Base-by-base conservation (phyloP, 257 asterid species). In the Rubia yunnanensis region DNA sequence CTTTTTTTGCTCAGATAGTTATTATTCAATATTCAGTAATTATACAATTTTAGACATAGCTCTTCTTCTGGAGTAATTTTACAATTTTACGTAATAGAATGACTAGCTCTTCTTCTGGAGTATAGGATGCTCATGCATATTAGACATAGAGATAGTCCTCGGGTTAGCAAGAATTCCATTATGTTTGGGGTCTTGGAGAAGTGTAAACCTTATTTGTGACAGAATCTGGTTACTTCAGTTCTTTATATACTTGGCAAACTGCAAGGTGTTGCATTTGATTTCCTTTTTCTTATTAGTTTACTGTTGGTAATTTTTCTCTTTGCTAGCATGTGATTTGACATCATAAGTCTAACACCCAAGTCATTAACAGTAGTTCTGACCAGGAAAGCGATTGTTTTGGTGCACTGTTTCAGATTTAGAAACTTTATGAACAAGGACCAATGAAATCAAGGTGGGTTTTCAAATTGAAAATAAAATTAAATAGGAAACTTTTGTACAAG, bases 111-210 rank as follows among this genome's bases (percentile, higher is more conserved):
- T 14, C 4, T 7, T 27, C 31, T 27, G 53, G 22, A 30, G 1
- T 27, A 17, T 26, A 26, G 18, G 35, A 15, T 24, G 8, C 27
- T 6, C 18, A 46, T 63, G 10, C 30, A 24, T 7, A 30, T 32
- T 18, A 59, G 64, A 59, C 36, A 13, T n/a, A 28, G 32, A 28
- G 39, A 28, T n/a, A 23, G 32, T 27, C 44, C 30, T 5, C 4
- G n/a, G 44, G 26, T 64, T 15, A 30, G 14, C 18, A 64, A 28
- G 10, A 6, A 26, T 64, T 48, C 30, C 34, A 17, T 64, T 31
- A n/a, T 64, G 18, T 30, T 14, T 46, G 31, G 22, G 15, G 59
- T 46, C 68, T 44, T 64, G 38, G 59, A 48, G 30, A 64, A 27
- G 18, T 3, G 9, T 15, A n/a, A 5, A 4, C 23, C 6, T 10